phyloP scores from a whole-genome alignment of 2,329 filamentous ascomycete species.

The Fusarium sp. region DNA sequence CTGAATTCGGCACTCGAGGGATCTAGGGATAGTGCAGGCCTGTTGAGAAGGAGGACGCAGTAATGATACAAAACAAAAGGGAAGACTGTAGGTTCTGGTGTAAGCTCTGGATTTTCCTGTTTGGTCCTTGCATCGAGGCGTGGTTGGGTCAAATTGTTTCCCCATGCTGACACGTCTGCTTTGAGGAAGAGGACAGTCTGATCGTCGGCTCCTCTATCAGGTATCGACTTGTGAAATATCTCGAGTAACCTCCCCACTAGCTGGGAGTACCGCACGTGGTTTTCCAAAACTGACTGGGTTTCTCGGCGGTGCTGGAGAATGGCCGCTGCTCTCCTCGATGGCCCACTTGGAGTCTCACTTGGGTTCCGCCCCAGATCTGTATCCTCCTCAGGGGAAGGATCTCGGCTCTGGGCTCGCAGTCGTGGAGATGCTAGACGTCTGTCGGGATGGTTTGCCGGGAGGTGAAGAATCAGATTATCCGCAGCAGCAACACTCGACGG shows the following conservation, averaged over 20 bases:
- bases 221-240: slow-evolving; percentile 1
- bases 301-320: slow-evolving; percentile 5
- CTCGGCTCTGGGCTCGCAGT: not conserved
- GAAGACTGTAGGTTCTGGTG: slow-evolving; percentile 28
- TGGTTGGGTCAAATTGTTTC: not conserved
- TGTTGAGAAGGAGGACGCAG: slow-evolving; percentile 48
- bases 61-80: slow-evolving; percentile 50
- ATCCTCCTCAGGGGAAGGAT: not conserved
- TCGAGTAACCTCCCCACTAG: slow-evolving; percentile 2
- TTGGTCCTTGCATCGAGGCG: not conserved
- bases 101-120: not conserved
- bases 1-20: slow-evolving; percentile 43
- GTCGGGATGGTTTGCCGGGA: slow-evolving; percentile 15
- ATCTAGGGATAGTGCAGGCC: slow-evolving; percentile 50
- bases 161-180: slow-evolving; percentile 7
- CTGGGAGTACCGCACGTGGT: not conserved
- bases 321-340: not conserved
- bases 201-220: not conserved
- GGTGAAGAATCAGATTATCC: slow-evolving; percentile 13
- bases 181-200: slow-evolving; percentile 22
- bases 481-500: not conserved
- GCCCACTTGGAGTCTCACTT: not conserved
- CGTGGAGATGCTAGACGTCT: slow-evolving; percentile 24
- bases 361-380: not conserved
- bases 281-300: not conserved